Evolutionary conservation across 2,329 filamentous ascomycete species (phyloP).

Genomic region (Talaromyces sp.): DNA sequence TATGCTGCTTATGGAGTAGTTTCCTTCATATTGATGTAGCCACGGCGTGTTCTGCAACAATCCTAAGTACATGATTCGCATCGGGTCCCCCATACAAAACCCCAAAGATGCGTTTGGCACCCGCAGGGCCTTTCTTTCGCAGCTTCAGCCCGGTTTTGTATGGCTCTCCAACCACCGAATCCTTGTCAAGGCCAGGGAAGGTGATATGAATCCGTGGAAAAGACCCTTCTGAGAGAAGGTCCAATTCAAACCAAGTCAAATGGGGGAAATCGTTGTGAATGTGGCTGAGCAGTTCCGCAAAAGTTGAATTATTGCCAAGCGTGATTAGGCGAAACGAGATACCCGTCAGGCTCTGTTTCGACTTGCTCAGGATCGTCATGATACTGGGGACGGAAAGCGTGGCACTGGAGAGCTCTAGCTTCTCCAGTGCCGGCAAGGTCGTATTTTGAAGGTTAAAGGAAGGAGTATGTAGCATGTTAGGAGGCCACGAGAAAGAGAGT

Average conservation of each 20-base stretch:
- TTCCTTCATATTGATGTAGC: not conserved
- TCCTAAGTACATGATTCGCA: slow-evolving; percentile 1
- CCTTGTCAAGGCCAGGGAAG: slow-evolving; percentile 1
- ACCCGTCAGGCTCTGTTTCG: not conserved
- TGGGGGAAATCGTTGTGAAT: not conserved
- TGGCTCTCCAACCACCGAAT: slow-evolving; percentile 1
- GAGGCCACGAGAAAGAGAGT: not conserved
- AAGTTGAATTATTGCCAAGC: not conserved
- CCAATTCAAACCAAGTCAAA: not conserved
- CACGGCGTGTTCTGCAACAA: not conserved
- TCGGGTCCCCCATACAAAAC: not conserved
- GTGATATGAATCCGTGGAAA: not conserved
- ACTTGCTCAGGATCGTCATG: not conserved
- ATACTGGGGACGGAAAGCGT: not conserved
- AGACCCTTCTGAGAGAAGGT: not conserved
- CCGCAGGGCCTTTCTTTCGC: not conserved
- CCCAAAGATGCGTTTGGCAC: not conserved
- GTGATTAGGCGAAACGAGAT: not conserved
- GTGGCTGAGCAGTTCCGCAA: not conserved
- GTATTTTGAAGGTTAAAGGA: not conserved
- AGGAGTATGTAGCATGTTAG: not conserved
- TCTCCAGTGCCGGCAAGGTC: not conserved
- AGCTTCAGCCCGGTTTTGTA: slow-evolving; percentile 1
- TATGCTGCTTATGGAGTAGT: not conserved
- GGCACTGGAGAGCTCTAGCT: not conserved